These are phyloP conservation scores for Huntiella moniliformis DNA, from an alignment of 2,329 filamentous ascomycete genomes.

Conservation along the genomic window DNA sequence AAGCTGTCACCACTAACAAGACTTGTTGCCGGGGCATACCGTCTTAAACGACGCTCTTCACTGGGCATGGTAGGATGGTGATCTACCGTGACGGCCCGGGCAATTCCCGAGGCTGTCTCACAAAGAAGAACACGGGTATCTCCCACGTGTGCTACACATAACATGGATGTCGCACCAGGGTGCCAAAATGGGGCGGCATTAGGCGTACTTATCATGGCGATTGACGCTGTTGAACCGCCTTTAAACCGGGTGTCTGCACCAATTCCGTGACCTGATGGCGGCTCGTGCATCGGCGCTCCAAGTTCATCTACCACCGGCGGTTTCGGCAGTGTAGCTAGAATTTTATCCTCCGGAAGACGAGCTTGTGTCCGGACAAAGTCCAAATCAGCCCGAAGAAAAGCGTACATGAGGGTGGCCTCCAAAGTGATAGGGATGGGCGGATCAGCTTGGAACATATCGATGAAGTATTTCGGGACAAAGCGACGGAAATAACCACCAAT, in stretches of 20 bases:
- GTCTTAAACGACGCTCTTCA: slow-evolving; percentile 65
- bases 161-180: slow-evolving; percentile 62
- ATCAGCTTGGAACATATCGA: slow-evolving; percentile 15
- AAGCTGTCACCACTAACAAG: slow-evolving; percentile 85
- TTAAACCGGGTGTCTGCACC: slow-evolving; percentile 66
- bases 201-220: slow-evolving; percentile 80
- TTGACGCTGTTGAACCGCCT: slow-evolving; percentile 79
- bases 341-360: slow-evolving; percentile 54
- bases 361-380: slow-evolving; percentile 88
- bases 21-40: slow-evolving; percentile 55
- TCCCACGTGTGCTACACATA: slow-evolving; percentile 79
- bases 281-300: slow-evolving; percentile 34
- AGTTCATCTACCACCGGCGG: slow-evolving; percentile 45
- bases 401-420: slow-evolving; percentile 53
- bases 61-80: slow-evolving; percentile 80
- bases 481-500: slow-evolving; percentile 90
- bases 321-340: slow-evolving; percentile 38
- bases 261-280: slow-evolving; percentile 42
- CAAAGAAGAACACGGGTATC: slow-evolving; percentile 85
- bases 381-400: slow-evolving; percentile 81
- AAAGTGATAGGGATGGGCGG: slow-evolving; percentile 14
- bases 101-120: slow-evolving; percentile 62
- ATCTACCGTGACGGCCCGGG: slow-evolving; percentile 68
- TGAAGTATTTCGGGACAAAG: slow-evolving; percentile 67
- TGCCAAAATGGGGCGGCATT: slow-evolving; percentile 92